These are phyloP conservation scores for Nicotiana obtusifolia DNA, from an alignment of 257 asterid species.

Conservation along the genomic window DNA sequence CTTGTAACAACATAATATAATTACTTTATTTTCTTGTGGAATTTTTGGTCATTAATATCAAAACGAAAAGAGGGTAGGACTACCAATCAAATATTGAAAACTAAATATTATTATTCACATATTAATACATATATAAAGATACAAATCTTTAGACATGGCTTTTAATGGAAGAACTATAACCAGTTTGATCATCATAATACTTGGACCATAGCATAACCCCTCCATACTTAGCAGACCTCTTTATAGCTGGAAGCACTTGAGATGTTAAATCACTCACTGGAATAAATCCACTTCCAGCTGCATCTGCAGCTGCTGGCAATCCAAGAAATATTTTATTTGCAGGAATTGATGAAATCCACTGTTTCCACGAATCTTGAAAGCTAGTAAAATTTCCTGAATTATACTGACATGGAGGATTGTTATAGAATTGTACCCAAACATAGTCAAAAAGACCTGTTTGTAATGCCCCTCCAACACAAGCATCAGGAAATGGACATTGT, in stretches of 20 bases:
- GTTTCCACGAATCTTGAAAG: conserved; percentile 29
- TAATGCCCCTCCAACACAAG: conserved; percentile 33
- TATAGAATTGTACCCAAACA: conserved; percentile 47
- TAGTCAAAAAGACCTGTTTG: conserved; percentile 38
- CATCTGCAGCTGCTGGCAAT: conserved; percentile 23
- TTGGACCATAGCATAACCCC: conserved; percentile 31
- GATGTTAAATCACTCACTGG: conserved; percentile 16
- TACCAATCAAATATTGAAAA: no score
- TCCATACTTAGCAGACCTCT: conserved; percentile 17
- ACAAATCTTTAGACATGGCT: conserved; percentile 12
- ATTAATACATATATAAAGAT: no score
- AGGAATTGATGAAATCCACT: conserved; percentile 17
- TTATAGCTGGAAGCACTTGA: conserved; percentile 17
- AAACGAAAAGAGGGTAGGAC: background rate
- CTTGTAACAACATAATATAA: background rate
- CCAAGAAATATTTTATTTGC: conserved; percentile 20
- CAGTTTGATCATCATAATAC: conserved; percentile 25
- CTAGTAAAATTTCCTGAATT: conserved; percentile 13
- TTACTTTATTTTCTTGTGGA: background rate
- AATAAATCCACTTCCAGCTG: conserved; percentile 30
- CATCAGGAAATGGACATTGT: conserved; percentile 50
- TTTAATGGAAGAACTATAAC: conserved; percentile 21
- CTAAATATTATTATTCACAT: no score
- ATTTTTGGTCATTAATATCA: background rate
- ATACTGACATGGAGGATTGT: conserved; percentile 40